A percentile compares a stretch with the other conserved stretches of the same genome.
Evolutionary conservation across 2,329 filamentous ascomycete genomes (phyloP).

Genomic region (Ophiostoma novo-ulmi): DNA sequence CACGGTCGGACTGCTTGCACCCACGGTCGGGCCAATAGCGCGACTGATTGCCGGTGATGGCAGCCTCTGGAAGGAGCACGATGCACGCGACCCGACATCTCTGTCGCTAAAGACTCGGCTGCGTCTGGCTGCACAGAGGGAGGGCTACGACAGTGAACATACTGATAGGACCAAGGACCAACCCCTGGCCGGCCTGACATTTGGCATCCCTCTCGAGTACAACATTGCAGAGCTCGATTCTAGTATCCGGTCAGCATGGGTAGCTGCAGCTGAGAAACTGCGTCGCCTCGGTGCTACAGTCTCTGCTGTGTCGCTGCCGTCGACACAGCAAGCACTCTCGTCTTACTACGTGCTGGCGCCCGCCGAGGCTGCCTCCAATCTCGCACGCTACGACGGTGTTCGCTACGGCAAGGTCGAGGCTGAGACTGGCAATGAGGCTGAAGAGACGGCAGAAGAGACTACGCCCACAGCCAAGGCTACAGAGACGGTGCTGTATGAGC

Average conservation of each 20-base stretch:
- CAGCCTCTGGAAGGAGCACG: slow-evolving; percentile 49
- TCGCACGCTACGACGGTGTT: slow-evolving; percentile 96
- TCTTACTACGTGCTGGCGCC: slow-evolving; percentile 95
- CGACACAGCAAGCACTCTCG: slow-evolving; percentile 77
- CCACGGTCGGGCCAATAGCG: slow-evolving; percentile 47
- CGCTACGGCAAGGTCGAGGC: slow-evolving; percentile 61
- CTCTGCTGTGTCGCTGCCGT: slow-evolving; percentile 72
- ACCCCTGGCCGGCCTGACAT: slow-evolving; percentile 37
- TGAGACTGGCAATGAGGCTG: slow-evolving; percentile 10
- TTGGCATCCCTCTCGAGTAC: slow-evolving; percentile 69
- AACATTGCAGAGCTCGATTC: slow-evolving; percentile 77
- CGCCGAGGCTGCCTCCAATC: slow-evolving; percentile 90
- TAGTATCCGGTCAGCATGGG: slow-evolving; percentile 65
- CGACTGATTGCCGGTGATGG: slow-evolving; percentile 47
- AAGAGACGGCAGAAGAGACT: background rate
- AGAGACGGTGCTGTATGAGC: slow-evolving; percentile 66
- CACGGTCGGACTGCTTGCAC: slow-evolving; percentile 73
- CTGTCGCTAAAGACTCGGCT: slow-evolving; percentile 52
- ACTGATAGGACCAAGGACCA: background rate
- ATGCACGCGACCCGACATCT: slow-evolving; percentile 70
- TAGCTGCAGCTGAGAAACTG: slow-evolving; percentile 54
- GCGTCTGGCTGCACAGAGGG: slow-evolving; percentile 33
- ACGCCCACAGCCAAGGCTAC: slow-evolving; percentile 17
- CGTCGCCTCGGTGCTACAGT: slow-evolving; percentile 63
- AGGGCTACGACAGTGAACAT: slow-evolving; percentile 17